Evolutionary conservation across 768 basidiomycete species (phyloP).

Genomic region (Auricularia cornea): DNA sequence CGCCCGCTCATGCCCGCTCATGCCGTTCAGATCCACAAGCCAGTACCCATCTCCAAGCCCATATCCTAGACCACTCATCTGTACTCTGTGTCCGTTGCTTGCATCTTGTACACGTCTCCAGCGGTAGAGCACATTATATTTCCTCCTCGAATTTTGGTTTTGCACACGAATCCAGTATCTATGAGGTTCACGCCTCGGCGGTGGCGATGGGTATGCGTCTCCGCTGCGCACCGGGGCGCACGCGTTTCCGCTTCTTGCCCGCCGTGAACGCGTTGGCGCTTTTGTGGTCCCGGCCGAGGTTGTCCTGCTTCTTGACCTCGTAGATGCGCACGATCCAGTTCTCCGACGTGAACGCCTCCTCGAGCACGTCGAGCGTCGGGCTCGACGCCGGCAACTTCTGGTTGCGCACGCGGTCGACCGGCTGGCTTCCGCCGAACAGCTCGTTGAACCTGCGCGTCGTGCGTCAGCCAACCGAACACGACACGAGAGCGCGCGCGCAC

Average conservation of each 20-base stretch:
- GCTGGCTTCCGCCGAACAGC: slow-evolving; percentile 69
- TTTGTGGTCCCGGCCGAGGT: slow-evolving; percentile 83
- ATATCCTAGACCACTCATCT: no score
- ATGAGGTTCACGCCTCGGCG: slow-evolving; percentile 37
- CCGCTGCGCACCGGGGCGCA: slow-evolving; percentile 42
- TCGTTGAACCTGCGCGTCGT: slow-evolving; percentile 60
- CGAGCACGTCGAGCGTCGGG: slow-evolving; percentile 81
- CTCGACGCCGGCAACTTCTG: slow-evolving; percentile 71
- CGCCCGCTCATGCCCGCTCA: no score
- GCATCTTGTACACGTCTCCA: no score
- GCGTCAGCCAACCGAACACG: background rate
- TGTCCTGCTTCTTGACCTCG: slow-evolving; percentile 89
- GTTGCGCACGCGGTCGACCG: slow-evolving; percentile 80
- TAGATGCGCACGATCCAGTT: slow-evolving; percentile 99
- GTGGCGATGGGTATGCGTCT: slow-evolving; percentile 16
- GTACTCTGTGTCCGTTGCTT: no score
- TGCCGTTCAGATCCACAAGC: background rate
- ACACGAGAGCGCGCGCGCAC: background rate
- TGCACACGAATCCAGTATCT: no score
- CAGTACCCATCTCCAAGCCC: slow-evolving; percentile 31
- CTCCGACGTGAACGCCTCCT: slow-evolving; percentile 98
- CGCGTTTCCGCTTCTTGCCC: slow-evolving; percentile 85
- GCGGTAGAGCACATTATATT: no score
- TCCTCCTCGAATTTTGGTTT: no score
- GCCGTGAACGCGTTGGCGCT: slow-evolving; percentile 74